Evolutionary conservation across 306 rosid species (phyloP).

Genomic region (Rubus idaeus): DNA sequence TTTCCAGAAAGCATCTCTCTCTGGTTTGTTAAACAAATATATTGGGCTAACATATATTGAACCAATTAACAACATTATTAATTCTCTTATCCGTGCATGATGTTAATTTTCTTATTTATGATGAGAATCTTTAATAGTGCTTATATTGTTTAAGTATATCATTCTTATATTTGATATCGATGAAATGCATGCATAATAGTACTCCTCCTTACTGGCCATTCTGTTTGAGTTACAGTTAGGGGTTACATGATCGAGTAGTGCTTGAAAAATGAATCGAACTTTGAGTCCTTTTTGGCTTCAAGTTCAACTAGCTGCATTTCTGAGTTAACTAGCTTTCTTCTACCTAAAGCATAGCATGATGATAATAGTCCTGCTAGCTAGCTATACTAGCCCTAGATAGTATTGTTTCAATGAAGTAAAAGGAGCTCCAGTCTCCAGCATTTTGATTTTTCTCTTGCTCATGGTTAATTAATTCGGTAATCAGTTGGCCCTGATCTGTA

Average conservation of each 20-base stretch:
- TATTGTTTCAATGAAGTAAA: not conserved
- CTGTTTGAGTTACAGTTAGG: not conserved
- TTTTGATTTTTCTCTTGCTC: not conserved
- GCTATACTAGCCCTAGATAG: not conserved
- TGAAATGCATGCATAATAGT: not conserved
- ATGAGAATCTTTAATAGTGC: not conserved
- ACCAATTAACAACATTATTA: not conserved
- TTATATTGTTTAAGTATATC: not conserved
- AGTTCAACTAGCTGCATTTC: not conserved
- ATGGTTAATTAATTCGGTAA: not conserved
- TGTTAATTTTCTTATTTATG: not conserved
- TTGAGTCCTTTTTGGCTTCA: not conserved
- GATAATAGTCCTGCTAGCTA: not conserved
- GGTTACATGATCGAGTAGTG: not conserved
- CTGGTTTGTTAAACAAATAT: not conserved
- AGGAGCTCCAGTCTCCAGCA: not conserved
- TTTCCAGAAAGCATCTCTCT: conserved; percentile 10
- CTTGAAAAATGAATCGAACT: not conserved
- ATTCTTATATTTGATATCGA: not conserved
- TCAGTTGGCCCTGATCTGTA: not conserved
- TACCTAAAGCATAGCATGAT: not conserved
- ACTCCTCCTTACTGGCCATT: not conserved
- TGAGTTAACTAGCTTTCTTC: not conserved
- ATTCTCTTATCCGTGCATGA: not conserved
- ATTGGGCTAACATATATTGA: not conserved